Percentiles rank a stretch among this genome's conserved stretches.
These are phyloP conservation scores for Pseudomonodictys pantanalensis DNA, from an alignment of 495 filamentous ascomycete genomes.

Conservation along the genomic window DNA sequence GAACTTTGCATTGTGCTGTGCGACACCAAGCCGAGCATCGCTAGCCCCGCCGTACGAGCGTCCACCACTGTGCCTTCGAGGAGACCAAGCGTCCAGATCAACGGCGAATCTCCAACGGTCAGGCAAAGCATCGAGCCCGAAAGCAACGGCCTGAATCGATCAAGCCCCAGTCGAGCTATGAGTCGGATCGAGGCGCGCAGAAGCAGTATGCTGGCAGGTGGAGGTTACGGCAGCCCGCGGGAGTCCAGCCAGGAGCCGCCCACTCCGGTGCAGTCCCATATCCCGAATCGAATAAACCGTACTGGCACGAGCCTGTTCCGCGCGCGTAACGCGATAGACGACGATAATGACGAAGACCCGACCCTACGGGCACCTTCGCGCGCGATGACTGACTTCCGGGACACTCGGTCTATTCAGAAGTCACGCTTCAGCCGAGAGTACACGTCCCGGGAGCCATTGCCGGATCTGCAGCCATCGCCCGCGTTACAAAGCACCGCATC, in stretches of 20 bases:
- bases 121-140: constrained; percentile 29
- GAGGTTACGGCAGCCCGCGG: constrained; percentile 43
- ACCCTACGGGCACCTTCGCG: constrained; percentile 42
- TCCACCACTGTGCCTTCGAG: constrained; percentile 34
- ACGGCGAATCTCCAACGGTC: constrained; percentile 28
- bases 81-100: constrained; percentile 39
- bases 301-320: constrained; percentile 27
- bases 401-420: constrained; percentile 38
- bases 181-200: constrained; percentile 73
- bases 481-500: constrained; percentile 21
- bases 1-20: constrained; percentile 87
- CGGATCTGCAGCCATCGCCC: constrained; percentile 30
- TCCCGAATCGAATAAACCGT: constrained; percentile 25
- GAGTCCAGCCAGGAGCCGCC: constrained; percentile 37
- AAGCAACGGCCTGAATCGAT: constrained; percentile 14
- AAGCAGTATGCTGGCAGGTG: constrained; percentile 52
- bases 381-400: constrained; percentile 44
- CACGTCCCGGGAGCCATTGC: constrained; percentile 42
- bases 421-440: constrained; percentile 47
- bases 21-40: constrained; percentile 47
- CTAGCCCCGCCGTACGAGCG: constrained; percentile 30
- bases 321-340: constrained; percentile 39
- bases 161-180: constrained; percentile 52
- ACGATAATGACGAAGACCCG: constrained; percentile 45
- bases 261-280: constrained; percentile 37